Evolutionary conservation across 2,329 filamentous ascomycete species (phyloP).

Genomic region (Macrophomina tecta): DNA sequence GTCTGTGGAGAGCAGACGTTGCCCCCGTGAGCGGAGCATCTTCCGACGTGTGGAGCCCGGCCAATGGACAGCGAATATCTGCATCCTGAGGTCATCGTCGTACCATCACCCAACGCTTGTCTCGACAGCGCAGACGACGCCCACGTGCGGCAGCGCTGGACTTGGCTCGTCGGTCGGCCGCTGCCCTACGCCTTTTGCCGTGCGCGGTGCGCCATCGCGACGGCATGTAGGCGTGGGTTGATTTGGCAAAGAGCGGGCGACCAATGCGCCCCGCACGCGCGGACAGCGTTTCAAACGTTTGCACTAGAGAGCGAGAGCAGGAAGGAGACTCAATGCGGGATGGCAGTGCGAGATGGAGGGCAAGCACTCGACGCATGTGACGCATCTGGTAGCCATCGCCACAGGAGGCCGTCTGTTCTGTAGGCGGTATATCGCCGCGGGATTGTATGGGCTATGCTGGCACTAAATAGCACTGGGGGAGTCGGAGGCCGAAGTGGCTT

Average conservation of each 20-base stretch:
- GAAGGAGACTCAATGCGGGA: background rate
- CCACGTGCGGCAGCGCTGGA: slow-evolving; percentile 9
- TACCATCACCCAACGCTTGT: background rate
- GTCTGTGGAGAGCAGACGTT: background rate
- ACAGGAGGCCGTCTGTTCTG: slow-evolving; percentile 2
- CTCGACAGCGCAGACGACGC: slow-evolving; percentile 1
- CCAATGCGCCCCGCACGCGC: background rate
- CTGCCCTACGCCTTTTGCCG: background rate
- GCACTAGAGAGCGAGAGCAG: background rate
- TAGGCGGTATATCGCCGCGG: too few species aligned
- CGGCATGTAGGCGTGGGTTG: background rate
- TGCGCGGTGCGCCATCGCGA: background rate
- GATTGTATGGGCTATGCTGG: slow-evolving; percentile 12
- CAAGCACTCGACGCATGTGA: slow-evolving; percentile 24
- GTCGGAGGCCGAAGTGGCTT: slow-evolving; percentile 4
- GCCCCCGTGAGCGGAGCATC: slow-evolving; percentile 11
- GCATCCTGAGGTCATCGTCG: slow-evolving; percentile 20
- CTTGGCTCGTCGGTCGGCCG: slow-evolving; percentile 2
- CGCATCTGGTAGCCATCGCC: slow-evolving; percentile 15
- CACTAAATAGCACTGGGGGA: slow-evolving; percentile 7
- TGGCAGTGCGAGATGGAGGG: slow-evolving; percentile 12
- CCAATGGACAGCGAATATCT: slow-evolving; percentile 5
- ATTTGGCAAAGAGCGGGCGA: background rate
- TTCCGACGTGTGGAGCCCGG: slow-evolving; percentile 1
- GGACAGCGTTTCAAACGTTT: slow-evolving; percentile 4